Base-by-base conservation (phyloP, 768 basidiomycete genomes). In the Hysterangium stoloniferum region DNA sequence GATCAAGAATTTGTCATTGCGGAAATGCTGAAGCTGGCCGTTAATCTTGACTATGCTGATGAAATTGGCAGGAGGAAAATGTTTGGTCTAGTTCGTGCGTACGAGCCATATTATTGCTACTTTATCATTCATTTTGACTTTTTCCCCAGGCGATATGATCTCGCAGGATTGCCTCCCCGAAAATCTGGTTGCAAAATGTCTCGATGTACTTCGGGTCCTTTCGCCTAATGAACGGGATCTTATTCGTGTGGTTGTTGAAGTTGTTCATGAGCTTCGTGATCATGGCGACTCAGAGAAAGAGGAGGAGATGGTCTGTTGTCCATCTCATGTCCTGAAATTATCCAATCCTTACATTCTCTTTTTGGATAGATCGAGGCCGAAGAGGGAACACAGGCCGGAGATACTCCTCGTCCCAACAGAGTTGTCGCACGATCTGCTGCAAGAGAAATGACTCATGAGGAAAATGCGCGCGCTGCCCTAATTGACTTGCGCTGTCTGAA, bases 31-130 rank as follows among this genome's bases (percentile, higher is more conserved):
- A 77, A 74, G 57, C 68, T 95, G 27, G 87, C 88, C 0, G 73
- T 85, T 3, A 77, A 84, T 54, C 70, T 92, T 24, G 94, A 97
- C 64, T 97, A 94, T 58, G 78, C 82, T 0, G 95, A 98, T 66
- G 92, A 96, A 64, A 87, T 86, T 53, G 94, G 95, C 3, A 68
- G 91, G 53, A 68, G 91, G 52, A 86, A 86, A 66, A 92, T 93
- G 84, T 87, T 86, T 59, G 73, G 78, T 44, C 80, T 94, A 28
- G 80, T 94, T 58, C 80, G 91, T 86, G 54, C 65, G 86, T 80
- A 15, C 8, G 4, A 9, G 7, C 27, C 15, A 36, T 33, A 53
- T 50, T 24, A 42, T 48, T 9, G 37, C 32, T 20, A 22, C n/a
- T 34, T 24, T 31, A 41, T 8, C 6, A 29, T 19, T 40, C 52